Conservation (phyloP, 805 yeast genomes). For the Saccharomycopsis oosterbeekiorum region DNA sequence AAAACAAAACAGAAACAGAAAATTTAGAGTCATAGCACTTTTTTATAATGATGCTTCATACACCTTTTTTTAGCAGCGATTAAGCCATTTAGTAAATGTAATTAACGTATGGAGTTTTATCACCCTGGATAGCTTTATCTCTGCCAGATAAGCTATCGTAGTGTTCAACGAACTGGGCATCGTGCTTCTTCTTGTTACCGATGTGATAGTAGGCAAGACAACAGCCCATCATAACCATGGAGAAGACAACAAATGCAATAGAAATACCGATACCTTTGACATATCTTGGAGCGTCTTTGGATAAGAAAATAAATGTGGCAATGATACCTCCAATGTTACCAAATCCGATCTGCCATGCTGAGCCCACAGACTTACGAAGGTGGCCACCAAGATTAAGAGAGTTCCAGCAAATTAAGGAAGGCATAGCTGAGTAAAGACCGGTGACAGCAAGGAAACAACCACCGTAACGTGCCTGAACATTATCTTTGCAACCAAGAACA, state of each 20-base stretch:
- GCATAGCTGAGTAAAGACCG: slow-evolving; percentile 60
- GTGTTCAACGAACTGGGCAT: slow-evolving; percentile 22
- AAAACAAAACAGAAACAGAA: neutral
- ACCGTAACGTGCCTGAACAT: slow-evolving; percentile 41
- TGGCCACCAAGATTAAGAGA: slow-evolving; percentile 49
- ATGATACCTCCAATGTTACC: slow-evolving; percentile 69
- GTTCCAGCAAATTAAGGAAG: slow-evolving; percentile 59
- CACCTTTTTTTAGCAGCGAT: no score
- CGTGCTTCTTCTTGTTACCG: slow-evolving; percentile 23
- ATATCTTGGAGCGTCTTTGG: slow-evolving; percentile 50
- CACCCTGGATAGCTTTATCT: slow-evolving; percentile 30
- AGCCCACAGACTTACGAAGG: slow-evolving; percentile 45
- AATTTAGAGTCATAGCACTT: neutral
- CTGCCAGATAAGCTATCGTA: slow-evolving; percentile 25
- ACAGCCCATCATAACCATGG: slow-evolving; percentile 27
- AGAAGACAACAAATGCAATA: slow-evolving; percentile 38
- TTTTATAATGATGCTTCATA: no score
- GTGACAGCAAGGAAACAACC: slow-evolving; percentile 52
- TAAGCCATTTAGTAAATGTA: slow-evolving; percentile 24
- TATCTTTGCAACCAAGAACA: slow-evolving; percentile 35
- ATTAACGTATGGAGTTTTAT: slow-evolving; percentile 29
- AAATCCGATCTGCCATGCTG: slow-evolving; percentile 58
- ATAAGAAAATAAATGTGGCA: slow-evolving; percentile 46
- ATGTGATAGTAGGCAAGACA: slow-evolving; percentile 29
- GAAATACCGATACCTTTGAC: slow-evolving; percentile 43